phyloP scores from a whole-genome alignment of 805 yeast species.

The Yarrowia yakushimensis region DNA sequence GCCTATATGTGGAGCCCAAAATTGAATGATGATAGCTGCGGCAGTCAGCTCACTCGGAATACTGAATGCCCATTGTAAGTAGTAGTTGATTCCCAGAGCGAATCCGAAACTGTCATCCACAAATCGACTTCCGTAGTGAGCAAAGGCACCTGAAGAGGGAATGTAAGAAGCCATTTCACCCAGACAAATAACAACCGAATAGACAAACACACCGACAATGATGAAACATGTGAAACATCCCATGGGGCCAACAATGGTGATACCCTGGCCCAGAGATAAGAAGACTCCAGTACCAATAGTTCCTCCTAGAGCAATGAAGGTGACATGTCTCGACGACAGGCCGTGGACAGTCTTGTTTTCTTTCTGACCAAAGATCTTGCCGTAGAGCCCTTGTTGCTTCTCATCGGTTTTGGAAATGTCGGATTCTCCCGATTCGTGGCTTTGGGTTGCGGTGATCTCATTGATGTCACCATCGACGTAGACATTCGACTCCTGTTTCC shows the following conservation, averaged over 20 bases:
- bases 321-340: slow-evolving; percentile 57
- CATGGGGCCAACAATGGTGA: slow-evolving; percentile 35
- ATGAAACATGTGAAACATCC: slow-evolving; percentile 39
- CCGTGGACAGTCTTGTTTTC: background rate
- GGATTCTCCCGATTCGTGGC: slow-evolving; percentile 5
- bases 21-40: slow-evolving; percentile 42
- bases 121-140: slow-evolving; percentile 57
- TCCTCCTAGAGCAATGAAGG: slow-evolving; percentile 73
- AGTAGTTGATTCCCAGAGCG: slow-evolving; percentile 52
- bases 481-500: background rate
- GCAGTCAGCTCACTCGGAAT: slow-evolving; percentile 48
- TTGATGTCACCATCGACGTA: background rate
- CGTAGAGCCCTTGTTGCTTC: background rate
- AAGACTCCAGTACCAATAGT: slow-evolving; percentile 65
- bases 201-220: slow-evolving; percentile 28
- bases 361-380: slow-evolving; percentile 5
- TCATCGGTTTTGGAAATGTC: slow-evolving; percentile 2
- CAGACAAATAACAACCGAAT: slow-evolving; percentile 57
- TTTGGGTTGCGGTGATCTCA: background rate
- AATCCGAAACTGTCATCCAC: slow-evolving; percentile 59
- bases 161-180: slow-evolving; percentile 52
- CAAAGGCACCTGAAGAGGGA: slow-evolving; percentile 65
- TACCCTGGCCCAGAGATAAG: slow-evolving; percentile 40
- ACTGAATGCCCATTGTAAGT: slow-evolving; percentile 46
- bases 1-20: slow-evolving; percentile 49